Conservation (phyloP, 352 stramenopile genomes). For the Globisporangium apiculatum region DNA sequence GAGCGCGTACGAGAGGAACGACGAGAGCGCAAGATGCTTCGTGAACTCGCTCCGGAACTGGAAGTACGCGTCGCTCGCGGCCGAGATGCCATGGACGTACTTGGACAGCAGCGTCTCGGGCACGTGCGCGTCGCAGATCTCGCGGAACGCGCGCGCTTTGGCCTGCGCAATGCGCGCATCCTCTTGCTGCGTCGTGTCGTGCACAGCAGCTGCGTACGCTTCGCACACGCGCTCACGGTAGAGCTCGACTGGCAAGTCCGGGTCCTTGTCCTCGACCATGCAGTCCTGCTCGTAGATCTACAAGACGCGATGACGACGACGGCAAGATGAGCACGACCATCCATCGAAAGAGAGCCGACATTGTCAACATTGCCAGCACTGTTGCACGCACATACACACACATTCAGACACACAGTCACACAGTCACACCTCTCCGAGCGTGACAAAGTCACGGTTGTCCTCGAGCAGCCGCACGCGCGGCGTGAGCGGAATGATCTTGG, state of each 20-base stretch:
- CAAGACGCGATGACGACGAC: neutral
- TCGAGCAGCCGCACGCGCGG: slow-evolving; percentile 84
- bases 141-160: slow-evolving; percentile 62
- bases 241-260: slow-evolving; percentile 71
- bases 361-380: neutral
- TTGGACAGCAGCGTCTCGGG: slow-evolving; percentile 81
- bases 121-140: slow-evolving; percentile 76
- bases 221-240: slow-evolving; percentile 72
- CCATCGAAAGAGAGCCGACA: neutral
- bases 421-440: slow-evolving; percentile 52
- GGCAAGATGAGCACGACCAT: neutral
- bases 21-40: slow-evolving; percentile 79
- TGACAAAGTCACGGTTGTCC: slow-evolving; percentile 81
- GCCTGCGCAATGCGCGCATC: slow-evolving; percentile 55
- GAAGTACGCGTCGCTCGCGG: slow-evolving; percentile 74
- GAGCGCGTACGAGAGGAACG: slow-evolving; percentile 79
- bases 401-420: neutral
- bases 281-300: slow-evolving; percentile 80
- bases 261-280: slow-evolving; percentile 56
- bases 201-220: slow-evolving; percentile 37
- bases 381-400: neutral
- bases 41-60: slow-evolving; percentile 85
- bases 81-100: slow-evolving; percentile 74
- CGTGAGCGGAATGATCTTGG: slow-evolving; percentile 90
- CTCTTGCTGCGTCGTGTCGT: slow-evolving; percentile 38